These are phyloP conservation scores for Annulohypoxylon bovei DNA, from an alignment of 495 filamentous ascomycete species.

Conservation along the genomic window DNA sequence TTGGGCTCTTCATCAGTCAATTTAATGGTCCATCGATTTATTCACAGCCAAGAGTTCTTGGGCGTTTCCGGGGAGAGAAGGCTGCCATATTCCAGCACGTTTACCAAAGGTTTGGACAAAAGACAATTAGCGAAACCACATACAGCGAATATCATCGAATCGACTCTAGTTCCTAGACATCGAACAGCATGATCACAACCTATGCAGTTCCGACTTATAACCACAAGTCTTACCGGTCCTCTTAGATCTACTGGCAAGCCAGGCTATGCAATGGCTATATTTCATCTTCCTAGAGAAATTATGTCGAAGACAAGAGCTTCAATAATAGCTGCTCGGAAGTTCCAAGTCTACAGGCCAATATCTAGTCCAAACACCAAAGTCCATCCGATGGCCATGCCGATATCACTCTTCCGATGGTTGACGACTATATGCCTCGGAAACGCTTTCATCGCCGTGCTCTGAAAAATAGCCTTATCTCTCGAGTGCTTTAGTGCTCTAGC, in stretches of 20 bases:
- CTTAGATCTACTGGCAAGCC: slow-evolving; percentile 19
- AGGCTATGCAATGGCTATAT: slow-evolving; percentile 27
- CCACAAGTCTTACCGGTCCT: slow-evolving; percentile 7
- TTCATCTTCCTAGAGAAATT: slow-evolving; percentile 15
- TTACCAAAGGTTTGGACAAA: slow-evolving; percentile 36
- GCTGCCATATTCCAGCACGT: slow-evolving; percentile 26
- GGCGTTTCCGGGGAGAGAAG: slow-evolving; percentile 10
- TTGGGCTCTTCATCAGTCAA: slow-evolving; percentile 39
- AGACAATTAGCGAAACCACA: slow-evolving; percentile 34
- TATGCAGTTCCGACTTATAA: slow-evolving; percentile 28
- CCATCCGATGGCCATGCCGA: background rate
- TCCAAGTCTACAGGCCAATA: slow-evolving; percentile 16
- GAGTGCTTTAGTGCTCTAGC: slow-evolving; percentile 20
- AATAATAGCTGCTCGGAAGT: slow-evolving; percentile 17
- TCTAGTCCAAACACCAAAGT: slow-evolving; percentile 4
- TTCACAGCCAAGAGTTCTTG: slow-evolving; percentile 39
- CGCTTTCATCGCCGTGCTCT: background rate
- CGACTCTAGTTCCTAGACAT: slow-evolving; percentile 32
- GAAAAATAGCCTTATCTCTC: background rate
- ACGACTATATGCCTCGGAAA: background rate
- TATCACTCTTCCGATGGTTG: background rate
- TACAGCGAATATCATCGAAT: slow-evolving; percentile 21
- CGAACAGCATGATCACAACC: slow-evolving; percentile 28
- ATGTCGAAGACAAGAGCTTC: slow-evolving; percentile 17
- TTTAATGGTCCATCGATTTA: slow-evolving; percentile 36